Base-by-base conservation (phyloP, 228 moss, liverwort and hornwort genomes). In the Sphagnum fallax region DNA sequence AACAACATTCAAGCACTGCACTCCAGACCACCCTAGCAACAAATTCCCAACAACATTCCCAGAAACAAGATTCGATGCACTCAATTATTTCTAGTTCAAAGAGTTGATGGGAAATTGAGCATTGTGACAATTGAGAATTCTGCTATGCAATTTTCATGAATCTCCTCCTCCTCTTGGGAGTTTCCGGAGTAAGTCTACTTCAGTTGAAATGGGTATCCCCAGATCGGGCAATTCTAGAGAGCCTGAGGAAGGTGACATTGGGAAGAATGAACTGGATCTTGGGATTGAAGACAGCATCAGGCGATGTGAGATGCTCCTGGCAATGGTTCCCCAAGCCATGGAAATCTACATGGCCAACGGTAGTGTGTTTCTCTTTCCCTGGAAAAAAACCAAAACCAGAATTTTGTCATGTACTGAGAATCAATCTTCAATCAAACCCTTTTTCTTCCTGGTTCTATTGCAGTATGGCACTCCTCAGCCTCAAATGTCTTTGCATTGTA, bases 281-380 rank as follows among this genome's bases (percentile, higher is more conserved):
- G 87, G 82, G 32, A 87, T 87, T 52, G 87, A 83, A 63, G 87
- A 87, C 52, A 87, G 87, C 72, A 87, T 87, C 62, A 77, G 87
- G 12, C 87, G 87, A 6, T 87, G 87, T 70, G 87, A 87, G 68
- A 80, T 75, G 64, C 83, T 87, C 62, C 65, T 87, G 61, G 83
- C 87, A 4, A 72, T 78, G 67, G 80, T 75, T 50, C 87, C 87
- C 18, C 65, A 80, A 51, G 71, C 80, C 15, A 75, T 81, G 64
- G 76, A 83, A 71, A 62, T 80, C 49, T 65, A 62, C 68, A 60
- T 52, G 48, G 48, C 61, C 10, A 71, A 76, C 16, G 79, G 79
- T 79, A 47, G 32, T 50, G 18, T 52, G 10, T 60, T 67, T 48
- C 69, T 64, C 66, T 32, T 48, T 52, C 16, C 6, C 60, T 7